Conservation (phyloP, 768 basidiomycete species). For the Cubamyces lactineus region DNA sequence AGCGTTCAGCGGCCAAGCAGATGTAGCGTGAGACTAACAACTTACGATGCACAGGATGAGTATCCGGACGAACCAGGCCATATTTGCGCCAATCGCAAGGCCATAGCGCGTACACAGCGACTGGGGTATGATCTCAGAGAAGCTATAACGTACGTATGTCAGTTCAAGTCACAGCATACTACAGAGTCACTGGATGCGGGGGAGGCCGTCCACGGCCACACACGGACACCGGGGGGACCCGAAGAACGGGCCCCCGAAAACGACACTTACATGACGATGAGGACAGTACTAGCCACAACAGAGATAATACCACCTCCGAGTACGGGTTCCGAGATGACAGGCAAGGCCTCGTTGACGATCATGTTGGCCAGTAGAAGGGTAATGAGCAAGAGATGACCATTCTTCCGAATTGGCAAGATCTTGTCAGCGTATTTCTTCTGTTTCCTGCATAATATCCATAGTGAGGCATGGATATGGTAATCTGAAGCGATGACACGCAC, state of each 20-base stretch:
- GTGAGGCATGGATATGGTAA: background rate
- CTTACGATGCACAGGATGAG: constrained; percentile 68
- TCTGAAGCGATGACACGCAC: constrained; percentile 44
- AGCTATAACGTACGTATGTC: constrained; percentile 46
- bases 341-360: constrained; percentile 84
- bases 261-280: constrained; percentile 77
- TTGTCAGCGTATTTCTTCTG: constrained; percentile 77
- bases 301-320: constrained; percentile 73
- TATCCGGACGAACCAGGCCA: constrained; percentile 66
- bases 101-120: constrained; percentile 85
- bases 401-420: constrained; percentile 80
- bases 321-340: constrained; percentile 74
- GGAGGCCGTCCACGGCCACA: too few species aligned
- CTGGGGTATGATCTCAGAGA: constrained; percentile 88
- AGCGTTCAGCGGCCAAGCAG: background rate
- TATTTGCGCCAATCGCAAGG: constrained; percentile 78
- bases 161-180: background rate
- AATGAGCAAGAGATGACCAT: constrained; percentile 79
- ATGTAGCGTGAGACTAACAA: background rate
- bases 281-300: constrained; percentile 74
- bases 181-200: too few species aligned
- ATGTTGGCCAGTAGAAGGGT: constrained; percentile 82
- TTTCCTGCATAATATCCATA: constrained; percentile 45
- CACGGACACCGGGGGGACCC: too few species aligned
- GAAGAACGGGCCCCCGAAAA: background rate